Percentiles rank a stretch among this genome's conserved stretches.
phyloP scores from a whole-genome alignment of 306 rosid species.

The Mimosa bimucronata region DNA sequence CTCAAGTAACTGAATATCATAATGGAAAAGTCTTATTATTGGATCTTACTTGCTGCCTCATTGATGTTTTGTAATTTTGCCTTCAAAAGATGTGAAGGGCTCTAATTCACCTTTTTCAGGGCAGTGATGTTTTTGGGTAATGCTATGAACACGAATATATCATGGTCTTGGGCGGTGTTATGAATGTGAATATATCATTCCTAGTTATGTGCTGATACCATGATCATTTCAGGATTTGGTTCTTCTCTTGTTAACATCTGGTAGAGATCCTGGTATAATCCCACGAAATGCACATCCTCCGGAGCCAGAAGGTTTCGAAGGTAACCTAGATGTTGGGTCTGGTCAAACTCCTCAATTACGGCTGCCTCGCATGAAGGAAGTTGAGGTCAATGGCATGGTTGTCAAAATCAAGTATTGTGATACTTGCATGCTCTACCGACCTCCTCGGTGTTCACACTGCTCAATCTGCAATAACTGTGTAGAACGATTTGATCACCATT shows the following conservation, averaged over 20 bases:
- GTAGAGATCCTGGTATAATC: constrained; percentile 98
- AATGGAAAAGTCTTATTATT: constrained; percentile 15
- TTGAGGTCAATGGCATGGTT: constrained; percentile 77
- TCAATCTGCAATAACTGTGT: constrained; percentile 98
- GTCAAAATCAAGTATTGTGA: constrained; percentile 93
- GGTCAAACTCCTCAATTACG: constrained; percentile 94
- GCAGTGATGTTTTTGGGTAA: no score
- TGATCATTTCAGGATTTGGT: constrained; percentile 65
- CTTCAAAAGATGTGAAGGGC: constrained; percentile 1
- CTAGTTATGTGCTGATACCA: constrained; percentile 19
- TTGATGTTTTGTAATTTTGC: constrained; percentile 18
- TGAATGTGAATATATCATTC: constrained; percentile 6
- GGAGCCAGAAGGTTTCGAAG: constrained; percentile 89
- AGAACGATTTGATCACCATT: constrained; percentile 94
- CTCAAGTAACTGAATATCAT: constrained; percentile 10
- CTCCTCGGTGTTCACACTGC: constrained; percentile 99
- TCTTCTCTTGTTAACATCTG: constrained; percentile 89
- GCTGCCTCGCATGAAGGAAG: constrained; percentile 90
- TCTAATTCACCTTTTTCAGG: no score
- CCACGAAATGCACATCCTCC: constrained; percentile 98
- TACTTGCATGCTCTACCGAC: constrained; percentile 98
- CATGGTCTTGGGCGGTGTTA: background rate
- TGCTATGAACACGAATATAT: no score
- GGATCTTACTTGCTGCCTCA: background rate
- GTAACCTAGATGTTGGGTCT: constrained; percentile 64